phyloP scores from a whole-genome alignment of 805 yeast genomes.

The Pichia paraexigua region DNA sequence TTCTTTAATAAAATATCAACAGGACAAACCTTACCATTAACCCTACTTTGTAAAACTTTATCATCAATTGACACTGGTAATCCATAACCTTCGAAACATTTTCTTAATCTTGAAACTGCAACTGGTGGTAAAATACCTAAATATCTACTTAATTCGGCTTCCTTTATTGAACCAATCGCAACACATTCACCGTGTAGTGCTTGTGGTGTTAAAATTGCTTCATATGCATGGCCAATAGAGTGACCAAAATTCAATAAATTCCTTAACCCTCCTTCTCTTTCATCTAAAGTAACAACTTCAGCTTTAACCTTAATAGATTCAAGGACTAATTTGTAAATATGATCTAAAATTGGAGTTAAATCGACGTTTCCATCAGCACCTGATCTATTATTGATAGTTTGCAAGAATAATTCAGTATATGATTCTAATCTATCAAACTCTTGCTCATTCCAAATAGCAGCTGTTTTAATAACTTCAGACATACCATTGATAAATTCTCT shows the following conservation, averaged over 20 bases:
- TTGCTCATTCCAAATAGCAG: conserved; percentile 91
- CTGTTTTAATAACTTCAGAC: conserved; percentile 97
- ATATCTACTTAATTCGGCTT: conserved; percentile 92
- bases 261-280: conserved; percentile 90
- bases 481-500: conserved; percentile 96
- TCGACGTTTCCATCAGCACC: conserved; percentile 45
- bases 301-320: conserved; percentile 91
- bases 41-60: conserved; percentile 58
- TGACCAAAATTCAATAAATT: conserved; percentile 93
- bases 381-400: conserved; percentile 44
- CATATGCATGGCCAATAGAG: conserved; percentile 96
- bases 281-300: conserved; percentile 87
- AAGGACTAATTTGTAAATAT: conserved; percentile 67
- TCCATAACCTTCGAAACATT: conserved; percentile 77
- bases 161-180: conserved; percentile 91
- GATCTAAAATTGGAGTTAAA: conserved; percentile 60
- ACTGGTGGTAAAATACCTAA: conserved; percentile 84
- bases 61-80: conserved; percentile 77
- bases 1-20: conserved; percentile 65
- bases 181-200: conserved; percentile 98
- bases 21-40: conserved; percentile 65
- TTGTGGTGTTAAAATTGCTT: conserved; percentile 94
- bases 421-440: conserved; percentile 83
- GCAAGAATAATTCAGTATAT: conserved; percentile 61
- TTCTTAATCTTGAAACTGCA: conserved; percentile 83